Evolutionary conservation across 2,329 filamentous ascomycete genomes (phyloP), one percentile per base, ranked within the genome.

Genomic region (Phaeoacremonium minimum): DNA sequence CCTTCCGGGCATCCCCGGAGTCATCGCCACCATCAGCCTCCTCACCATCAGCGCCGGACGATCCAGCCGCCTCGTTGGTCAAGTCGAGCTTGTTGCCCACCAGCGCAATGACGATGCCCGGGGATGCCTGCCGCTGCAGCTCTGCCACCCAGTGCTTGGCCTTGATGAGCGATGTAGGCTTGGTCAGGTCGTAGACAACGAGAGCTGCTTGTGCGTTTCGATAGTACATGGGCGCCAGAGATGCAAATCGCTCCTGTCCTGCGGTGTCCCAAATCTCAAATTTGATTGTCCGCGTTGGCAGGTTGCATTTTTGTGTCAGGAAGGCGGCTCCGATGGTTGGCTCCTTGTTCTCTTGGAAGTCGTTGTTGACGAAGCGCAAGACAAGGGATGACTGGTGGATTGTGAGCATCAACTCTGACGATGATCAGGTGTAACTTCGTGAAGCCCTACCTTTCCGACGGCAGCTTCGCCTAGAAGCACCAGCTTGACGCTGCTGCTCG

Each of bases 261-360:
- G 93, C 91, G 13, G 91, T 97, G 71, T 98, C 91, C 91, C 91
- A 98, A 56, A 98, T 97, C 63, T 91, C 86, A 57, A 91, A 91
- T 64, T 87, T 87, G 71, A 91, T 91, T 48, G 88, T 96, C 59
- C 91, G 80, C 53, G 83, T 89, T 20, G 91, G 91, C 29, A 97
- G 85, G 56, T 88, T 93, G 72, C 91, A 96, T 80, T 97, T 98
- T 69, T 98, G 93, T 51, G 93, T 98, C 48, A 98, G 72, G 69
- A 98, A 98, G 46, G 93, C 93, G 56, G 93, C 93, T 75, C 93
- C 93, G 67, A 98, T 98, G 48, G 93, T 98, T 44, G 93, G 93
- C 64, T 98, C 93, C 74, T 97, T 97, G 69, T 97, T 97, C 69
- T 97, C 93, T 72, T 98, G 93, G 57, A 98, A 98, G 67, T 97